phyloP scores from a whole-genome alignment of 768 basidiomycete genomes.

The Lentinus brumalis region DNA sequence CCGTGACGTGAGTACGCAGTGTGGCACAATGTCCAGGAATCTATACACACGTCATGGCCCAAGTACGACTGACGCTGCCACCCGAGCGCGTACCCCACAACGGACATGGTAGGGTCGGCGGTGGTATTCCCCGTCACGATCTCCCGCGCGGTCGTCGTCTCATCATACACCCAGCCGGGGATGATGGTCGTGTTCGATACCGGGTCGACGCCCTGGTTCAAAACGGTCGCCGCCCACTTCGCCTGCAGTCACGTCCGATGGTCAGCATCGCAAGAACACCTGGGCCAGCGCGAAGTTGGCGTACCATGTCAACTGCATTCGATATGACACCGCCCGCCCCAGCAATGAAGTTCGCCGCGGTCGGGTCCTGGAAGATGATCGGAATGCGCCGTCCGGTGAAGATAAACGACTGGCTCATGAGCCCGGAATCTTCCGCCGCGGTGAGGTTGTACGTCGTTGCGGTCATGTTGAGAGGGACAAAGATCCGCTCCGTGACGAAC shows the following conservation, averaged over 20 bases:
- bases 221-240: slow-evolving; percentile 40
- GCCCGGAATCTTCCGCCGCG: slow-evolving; percentile 35
- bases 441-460: slow-evolving; percentile 40
- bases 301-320: slow-evolving; percentile 43
- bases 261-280: not conserved
- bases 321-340: slow-evolving; percentile 49
- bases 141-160: slow-evolving; percentile 34
- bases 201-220: slow-evolving; percentile 37
- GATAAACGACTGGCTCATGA: slow-evolving; percentile 38
- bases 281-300: too few relatives aligned
- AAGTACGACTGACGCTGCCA: slow-evolving; percentile 42
- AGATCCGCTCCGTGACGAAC: slow-evolving; percentile 45
- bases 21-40: not conserved
- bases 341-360: slow-evolving; percentile 27
- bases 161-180: slow-evolving; percentile 32
- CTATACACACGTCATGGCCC: slow-evolving; percentile 41
- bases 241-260: slow-evolving; percentile 28
- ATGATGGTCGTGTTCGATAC: slow-evolving; percentile 35
- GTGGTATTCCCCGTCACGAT: slow-evolving; percentile 23
- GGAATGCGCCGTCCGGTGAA: slow-evolving; percentile 36
- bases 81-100: slow-evolving; percentile 44
- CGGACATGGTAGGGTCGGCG: slow-evolving; percentile 23
- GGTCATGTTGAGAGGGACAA: slow-evolving; percentile 43
- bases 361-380: slow-evolving; percentile 28
- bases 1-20: not conserved